Evolutionary conservation across 768 basidiomycete species (phyloP), one percentile per base, ranked within the genome.

Genomic region (Chalciporus sphaerocephalus): DNA sequence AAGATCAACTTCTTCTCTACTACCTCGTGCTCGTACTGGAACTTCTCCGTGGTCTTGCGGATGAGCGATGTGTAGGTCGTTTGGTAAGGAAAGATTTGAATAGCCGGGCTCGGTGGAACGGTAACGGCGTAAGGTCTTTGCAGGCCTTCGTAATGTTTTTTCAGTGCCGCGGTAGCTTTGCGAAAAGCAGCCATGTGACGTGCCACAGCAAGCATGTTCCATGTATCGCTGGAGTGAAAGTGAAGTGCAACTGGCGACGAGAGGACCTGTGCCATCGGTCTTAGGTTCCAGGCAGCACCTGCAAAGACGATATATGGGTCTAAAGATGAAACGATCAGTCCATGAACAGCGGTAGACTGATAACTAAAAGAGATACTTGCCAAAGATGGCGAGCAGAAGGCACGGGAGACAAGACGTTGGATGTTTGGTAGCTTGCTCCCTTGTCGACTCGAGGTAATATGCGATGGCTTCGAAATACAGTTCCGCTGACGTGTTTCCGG

Each of bases 231-330:
- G 4, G 40, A 28, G 25, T 68, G 58, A 37, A 40, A 57, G 27
- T 54, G 22, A 24, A 67, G 55, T 2, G 52, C 57, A 15, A 69
- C 25, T 0, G 52, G 52, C 11, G 47, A 49, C 5, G 58, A 57
- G 21, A 69, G 55, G 37, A 64, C 38, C 36, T 66, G 58, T 16
- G 59, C 44, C 2, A 23, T 35, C 3, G 58, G 61, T 12, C 42
- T 50, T 23, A 54, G 34, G 27, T 53, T 62, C 55, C 56, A 64
- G 3, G 45, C 48, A 5, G 58, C 59, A 27, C 62, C 58, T 11
- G 62, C 58, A 36, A 67, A 61, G 38, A 56, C 35, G 17, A 69
- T 49, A 22, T 52, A 42, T 32, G 64, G 44, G 12, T 62, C 64
- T 65, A 41, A 28, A n/a, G n/a, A n/a, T n/a, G n/a, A n/a, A n/a